phyloP scores from a whole-genome alignment of 148 eudicot species.

The Euryodendron excelsum region DNA sequence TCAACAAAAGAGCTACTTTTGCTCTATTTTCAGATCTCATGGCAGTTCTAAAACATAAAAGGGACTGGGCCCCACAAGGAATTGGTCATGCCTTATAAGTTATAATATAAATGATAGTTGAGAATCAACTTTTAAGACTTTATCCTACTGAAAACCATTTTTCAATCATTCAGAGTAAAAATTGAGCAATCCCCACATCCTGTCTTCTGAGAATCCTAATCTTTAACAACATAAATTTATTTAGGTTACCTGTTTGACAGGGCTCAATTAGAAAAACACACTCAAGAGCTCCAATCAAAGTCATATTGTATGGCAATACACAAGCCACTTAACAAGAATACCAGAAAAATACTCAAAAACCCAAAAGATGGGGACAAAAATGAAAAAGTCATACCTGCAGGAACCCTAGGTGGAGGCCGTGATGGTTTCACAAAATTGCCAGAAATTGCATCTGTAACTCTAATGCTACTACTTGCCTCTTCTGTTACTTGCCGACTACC shows the following conservation, averaged over 20 bases:
- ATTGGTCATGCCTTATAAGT: neutral
- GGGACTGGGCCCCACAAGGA: neutral
- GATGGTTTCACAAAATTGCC: constrained; percentile 38
- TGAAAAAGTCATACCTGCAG: constrained; percentile 50
- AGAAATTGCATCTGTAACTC: constrained; percentile 33
- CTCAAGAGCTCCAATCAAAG: too few relatives aligned
- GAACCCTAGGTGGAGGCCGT: constrained; percentile 62
- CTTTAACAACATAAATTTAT: neutral
- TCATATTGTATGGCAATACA: too few relatives aligned
- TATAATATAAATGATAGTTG: too few relatives aligned
- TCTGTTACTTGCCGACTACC: constrained; percentile 50
- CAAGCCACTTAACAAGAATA: too few relatives aligned
- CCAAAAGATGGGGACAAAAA: too few relatives aligned
- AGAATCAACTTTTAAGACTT: too few relatives aligned
- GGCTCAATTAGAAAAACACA: too few relatives aligned
- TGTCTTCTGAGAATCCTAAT: too few relatives aligned
- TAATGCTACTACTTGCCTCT: constrained; percentile 27
- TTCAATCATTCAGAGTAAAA: neutral
- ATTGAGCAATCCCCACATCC: neutral
- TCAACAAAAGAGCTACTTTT: neutral
- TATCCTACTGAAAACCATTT: neutral
- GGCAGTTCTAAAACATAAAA: neutral
- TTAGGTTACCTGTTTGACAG: neutral
- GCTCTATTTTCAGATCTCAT: neutral
- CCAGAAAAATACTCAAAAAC: too few relatives aligned